Conservation (phyloP, 2,329 filamentous ascomycete species). For the Apiospora rasikravindrae region DNA sequence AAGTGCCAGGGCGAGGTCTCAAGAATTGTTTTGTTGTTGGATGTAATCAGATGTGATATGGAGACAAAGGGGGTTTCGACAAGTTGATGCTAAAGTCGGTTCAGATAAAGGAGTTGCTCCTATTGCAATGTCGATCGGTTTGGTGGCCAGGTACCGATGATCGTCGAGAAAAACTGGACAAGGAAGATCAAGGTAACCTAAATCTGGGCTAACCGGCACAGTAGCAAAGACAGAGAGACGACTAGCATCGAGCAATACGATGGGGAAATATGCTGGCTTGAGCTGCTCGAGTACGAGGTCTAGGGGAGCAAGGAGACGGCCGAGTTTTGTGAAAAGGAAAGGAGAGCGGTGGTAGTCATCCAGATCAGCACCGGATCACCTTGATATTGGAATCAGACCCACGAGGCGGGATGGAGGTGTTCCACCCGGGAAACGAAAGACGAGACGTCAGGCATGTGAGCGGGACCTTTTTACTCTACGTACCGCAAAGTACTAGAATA, state of each 20-base stretch:
- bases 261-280: conserved; percentile 11
- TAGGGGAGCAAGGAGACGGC: background rate
- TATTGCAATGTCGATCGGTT: conserved; percentile 15
- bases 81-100: background rate
- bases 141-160: conserved; percentile 1
- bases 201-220: background rate
- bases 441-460: conserved; percentile 15
- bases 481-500: conserved; percentile 18
- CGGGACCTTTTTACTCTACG: background rate
- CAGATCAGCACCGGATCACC: conserved; percentile 11
- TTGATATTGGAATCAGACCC: conserved; percentile 17
- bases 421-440: conserved; percentile 17
- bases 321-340: conserved; percentile 17
- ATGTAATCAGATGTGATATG: background rate
- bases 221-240: background rate
- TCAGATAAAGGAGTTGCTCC: conserved; percentile 15
- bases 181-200: conserved; percentile 6
- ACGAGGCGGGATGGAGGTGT: conserved; percentile 14
- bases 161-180: conserved; percentile 14
- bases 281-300: conserved; percentile 1
- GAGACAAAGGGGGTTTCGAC: background rate
- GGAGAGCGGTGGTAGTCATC: conserved; percentile 3
- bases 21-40: background rate
- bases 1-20: background rate
- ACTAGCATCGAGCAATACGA: conserved; percentile 14